Percentiles rank a stretch among this genome's conserved stretches.
Conservation (phyloP, 148 eudicot genomes). For the Euryodendron excelsum region DNA sequence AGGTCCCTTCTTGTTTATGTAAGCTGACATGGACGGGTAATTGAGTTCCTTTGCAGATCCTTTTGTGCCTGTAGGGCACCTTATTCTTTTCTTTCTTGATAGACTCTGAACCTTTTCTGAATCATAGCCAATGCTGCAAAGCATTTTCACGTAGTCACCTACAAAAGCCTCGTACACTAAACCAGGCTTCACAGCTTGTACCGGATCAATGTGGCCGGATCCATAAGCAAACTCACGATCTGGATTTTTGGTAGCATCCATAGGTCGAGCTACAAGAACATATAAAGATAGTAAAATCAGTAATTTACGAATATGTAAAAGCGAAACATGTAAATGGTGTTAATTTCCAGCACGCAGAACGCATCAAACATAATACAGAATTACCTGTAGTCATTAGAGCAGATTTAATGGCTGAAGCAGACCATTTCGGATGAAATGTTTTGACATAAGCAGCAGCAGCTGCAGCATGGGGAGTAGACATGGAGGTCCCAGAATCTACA, state of each 20-base stretch:
- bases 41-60: too few species aligned
- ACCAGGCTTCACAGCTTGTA: constrained; percentile 38
- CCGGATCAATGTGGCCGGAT: constrained; percentile 41
- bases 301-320: too few species aligned
- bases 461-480: constrained; percentile 69
- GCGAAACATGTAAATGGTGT: too few species aligned
- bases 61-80: too few species aligned
- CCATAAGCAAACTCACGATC: constrained; percentile 48
- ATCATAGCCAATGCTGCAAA: constrained; percentile 48
- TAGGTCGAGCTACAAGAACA: too few species aligned
- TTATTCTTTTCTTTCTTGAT: too few species aligned
- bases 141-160: constrained; percentile 26
- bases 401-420: constrained; percentile 68
- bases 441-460: constrained; percentile 63
- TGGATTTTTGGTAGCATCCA: constrained; percentile 2
- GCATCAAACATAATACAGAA: too few species aligned
- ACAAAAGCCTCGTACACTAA: constrained; percentile 38
- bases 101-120: constrained; percentile 26
- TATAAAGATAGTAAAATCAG: too few species aligned
- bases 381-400: constrained; percentile 71
- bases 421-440: constrained; percentile 56
- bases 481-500: constrained; percentile 62
- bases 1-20: too few species aligned
- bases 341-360: too few species aligned
- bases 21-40: too few species aligned